Percentiles rank a stretch among this genome's conserved stretches.
Evolutionary conservation across 2,329 filamentous ascomycete genomes (phyloP).

Genomic region (Arthrobotrys megalospora): DNA sequence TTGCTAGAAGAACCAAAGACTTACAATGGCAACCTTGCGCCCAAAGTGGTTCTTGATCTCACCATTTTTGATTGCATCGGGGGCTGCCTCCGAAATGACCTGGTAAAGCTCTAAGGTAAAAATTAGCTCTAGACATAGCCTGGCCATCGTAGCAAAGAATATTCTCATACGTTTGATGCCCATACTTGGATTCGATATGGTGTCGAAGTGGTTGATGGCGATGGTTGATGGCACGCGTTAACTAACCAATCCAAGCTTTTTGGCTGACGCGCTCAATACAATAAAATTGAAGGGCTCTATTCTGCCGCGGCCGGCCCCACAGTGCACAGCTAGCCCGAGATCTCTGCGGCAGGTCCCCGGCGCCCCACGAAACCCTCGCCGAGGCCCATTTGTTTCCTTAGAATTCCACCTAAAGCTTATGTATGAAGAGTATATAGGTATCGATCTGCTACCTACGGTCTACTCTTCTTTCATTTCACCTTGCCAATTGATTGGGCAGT

Average conservation of each 20-base stretch:
- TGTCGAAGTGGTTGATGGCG: not conserved
- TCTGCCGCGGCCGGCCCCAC: constrained; percentile 13
- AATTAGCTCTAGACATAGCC: constrained; percentile 16
- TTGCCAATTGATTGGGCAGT: too few species aligned
- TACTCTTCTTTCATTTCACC: too few species aligned
- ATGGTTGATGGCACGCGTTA: constrained; percentile 9
- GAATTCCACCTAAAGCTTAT: too few species aligned
- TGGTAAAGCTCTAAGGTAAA: constrained; percentile 75
- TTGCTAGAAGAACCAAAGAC: constrained; percentile 67
- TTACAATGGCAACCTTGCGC: constrained; percentile 95
- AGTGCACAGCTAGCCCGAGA: constrained; percentile 2
- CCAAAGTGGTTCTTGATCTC: constrained; percentile 99
- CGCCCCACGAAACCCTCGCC: constrained; percentile 14
- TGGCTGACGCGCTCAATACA: not conserved
- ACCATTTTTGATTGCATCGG: constrained; percentile 94
- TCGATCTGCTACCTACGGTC: too few species aligned
- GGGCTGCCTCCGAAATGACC: constrained; percentile 91
- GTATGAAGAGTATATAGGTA: too few species aligned
- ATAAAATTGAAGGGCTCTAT: not conserved
- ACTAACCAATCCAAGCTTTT: not conserved
- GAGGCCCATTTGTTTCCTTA: not conserved
- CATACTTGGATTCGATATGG: constrained; percentile 65
- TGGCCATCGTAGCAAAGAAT: not conserved
- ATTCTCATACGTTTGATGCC: constrained; percentile 71
- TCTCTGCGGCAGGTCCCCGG: constrained; percentile 31